These are phyloP conservation scores for Smithsoniella earleae DNA, from an alignment of 163 green algal species.

Conservation along the genomic window DNA sequence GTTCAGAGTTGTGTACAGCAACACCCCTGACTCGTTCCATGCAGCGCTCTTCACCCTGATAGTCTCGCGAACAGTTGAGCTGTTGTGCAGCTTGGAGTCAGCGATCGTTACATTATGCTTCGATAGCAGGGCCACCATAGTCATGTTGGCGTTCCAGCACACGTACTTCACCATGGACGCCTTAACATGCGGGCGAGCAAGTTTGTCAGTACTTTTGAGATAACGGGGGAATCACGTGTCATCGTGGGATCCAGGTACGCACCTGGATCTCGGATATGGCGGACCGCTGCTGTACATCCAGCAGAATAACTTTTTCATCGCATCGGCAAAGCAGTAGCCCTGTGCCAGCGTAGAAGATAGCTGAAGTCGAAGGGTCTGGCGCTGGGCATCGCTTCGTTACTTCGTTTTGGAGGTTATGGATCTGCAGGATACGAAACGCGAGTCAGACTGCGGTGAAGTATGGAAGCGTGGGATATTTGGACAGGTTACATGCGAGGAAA, in stretches of 20 bases:
- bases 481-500: no score
- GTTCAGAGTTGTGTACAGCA: constrained; percentile 98
- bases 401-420: constrained; percentile 70
- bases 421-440: no score
- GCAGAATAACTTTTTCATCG: constrained; percentile 92
- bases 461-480: no score
- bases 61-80: constrained; percentile 92
- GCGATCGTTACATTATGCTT: constrained; percentile 97
- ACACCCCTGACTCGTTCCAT: constrained; percentile 90
- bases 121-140: constrained; percentile 81
- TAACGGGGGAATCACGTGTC: no score
- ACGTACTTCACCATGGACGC: constrained; percentile 85
- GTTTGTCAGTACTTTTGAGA: no score
- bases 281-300: constrained; percentile 88
- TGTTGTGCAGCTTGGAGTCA: constrained; percentile 79
- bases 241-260: no score
- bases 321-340: constrained; percentile 83
- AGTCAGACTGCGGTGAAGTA: no score
- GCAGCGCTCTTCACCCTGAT: constrained; percentile 86
- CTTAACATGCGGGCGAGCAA: neutral
- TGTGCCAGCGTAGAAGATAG: constrained; percentile 95
- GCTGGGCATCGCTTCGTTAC: constrained; percentile 93
- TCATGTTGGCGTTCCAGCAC: constrained; percentile 92
- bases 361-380: constrained; percentile 65
- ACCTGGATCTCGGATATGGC: constrained; percentile 75